Evolutionary conservation across 1,284 basidiomycete species (phyloP).

Genomic region (Ustilago nuda): DNA sequence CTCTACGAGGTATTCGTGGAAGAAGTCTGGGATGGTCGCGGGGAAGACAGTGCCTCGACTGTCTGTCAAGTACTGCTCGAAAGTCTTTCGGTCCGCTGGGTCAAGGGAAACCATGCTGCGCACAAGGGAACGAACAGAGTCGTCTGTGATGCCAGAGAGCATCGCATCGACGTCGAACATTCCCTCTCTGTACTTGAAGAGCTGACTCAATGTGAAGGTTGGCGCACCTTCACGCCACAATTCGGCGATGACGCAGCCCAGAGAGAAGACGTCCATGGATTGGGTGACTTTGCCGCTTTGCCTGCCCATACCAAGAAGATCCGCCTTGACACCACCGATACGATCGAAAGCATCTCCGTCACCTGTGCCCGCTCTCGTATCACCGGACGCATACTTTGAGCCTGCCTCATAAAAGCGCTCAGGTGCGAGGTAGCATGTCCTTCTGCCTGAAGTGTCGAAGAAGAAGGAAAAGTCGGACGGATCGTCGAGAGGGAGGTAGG

Average conservation of each 20-base stretch:
- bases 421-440: constrained; percentile 96
- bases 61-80: constrained; percentile 83
- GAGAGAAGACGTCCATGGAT: constrained; percentile 97
- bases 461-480: constrained; percentile 98
- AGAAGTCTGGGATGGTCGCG: constrained; percentile 90
- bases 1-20: constrained; percentile 87
- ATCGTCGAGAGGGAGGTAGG: constrained; percentile 93
- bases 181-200: constrained; percentile 93
- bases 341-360: constrained; percentile 19
- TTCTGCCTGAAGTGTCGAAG: constrained; percentile 92
- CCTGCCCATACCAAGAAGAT: constrained; percentile 68
- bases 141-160: constrained; percentile 82
- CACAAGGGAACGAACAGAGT: constrained; percentile 79
- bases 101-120: constrained; percentile 89
- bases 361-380: not conserved
- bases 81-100: constrained; percentile 81
- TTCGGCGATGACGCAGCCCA: constrained; percentile 95
- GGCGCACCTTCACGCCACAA: constrained; percentile 94
- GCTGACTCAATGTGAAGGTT: constrained; percentile 91
- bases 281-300: constrained; percentile 87
- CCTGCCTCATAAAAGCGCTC: constrained; percentile 90
- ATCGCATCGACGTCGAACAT: constrained; percentile 82
- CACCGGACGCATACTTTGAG: constrained; percentile 71
- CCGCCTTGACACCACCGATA: constrained; percentile 40
- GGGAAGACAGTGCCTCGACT: constrained; percentile 83